phyloP scores from a whole-genome alignment of 257 asterid genomes.

The Ligustrum vulgare region DNA sequence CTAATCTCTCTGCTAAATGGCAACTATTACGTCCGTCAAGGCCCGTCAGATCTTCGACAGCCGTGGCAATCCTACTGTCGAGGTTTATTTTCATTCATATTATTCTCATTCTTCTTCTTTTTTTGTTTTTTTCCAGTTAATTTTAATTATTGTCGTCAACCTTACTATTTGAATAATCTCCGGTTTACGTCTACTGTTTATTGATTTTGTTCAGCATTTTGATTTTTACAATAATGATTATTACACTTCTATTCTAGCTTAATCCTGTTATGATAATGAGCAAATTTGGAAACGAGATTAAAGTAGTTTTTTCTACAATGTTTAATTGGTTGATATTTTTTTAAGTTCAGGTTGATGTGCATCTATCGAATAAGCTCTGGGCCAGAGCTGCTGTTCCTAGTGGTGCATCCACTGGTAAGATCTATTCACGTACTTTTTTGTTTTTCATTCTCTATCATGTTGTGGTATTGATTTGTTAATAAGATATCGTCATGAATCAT shows the following conservation, averaged over 20 bases:
- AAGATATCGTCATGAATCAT: too few species aligned
- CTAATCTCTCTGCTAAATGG: conserved; percentile 35
- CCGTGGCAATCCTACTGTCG: conserved; percentile 86
- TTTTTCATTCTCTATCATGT: background rate
- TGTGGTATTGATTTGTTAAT: background rate
- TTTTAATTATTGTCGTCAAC: background rate
- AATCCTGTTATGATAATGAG: background rate
- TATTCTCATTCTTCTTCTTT: background rate
- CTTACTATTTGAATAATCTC: background rate
- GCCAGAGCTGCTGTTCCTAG: conserved; percentile 96
- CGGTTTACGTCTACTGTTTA: background rate
- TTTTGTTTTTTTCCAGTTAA: background rate
- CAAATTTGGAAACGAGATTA: background rate
- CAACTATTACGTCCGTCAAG: conserved; percentile 55
- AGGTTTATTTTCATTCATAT: conserved; percentile 42
- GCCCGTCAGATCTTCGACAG: conserved; percentile 93
- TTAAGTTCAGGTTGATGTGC: conserved; percentile 60
- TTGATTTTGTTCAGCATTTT: background rate
- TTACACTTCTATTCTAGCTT: background rate
- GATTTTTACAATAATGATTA: background rate
- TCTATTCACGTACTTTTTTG: conserved; percentile 7
- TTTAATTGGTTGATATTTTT: background rate
- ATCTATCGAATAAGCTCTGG: conserved; percentile 49
- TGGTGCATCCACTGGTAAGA: conserved; percentile 92
- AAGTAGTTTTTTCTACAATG: background rate